Evolutionary conservation across 164 flowering plant genomes (phyloP), one percentile per base, ranked within the genome.

Genomic region (Vitis labrusca): DNA sequence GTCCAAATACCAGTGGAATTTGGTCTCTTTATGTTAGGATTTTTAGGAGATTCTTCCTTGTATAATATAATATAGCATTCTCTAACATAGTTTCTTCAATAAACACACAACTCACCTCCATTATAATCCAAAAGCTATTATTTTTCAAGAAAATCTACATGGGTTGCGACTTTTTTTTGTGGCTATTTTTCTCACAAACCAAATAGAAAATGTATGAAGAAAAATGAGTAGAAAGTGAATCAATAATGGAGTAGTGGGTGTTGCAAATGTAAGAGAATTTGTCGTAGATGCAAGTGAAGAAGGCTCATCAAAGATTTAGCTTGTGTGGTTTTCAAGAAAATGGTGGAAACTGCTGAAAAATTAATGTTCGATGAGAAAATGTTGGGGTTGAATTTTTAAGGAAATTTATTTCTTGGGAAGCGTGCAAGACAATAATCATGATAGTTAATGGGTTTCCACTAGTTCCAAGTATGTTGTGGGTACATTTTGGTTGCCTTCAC

Each of bases 161-260:
- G 19, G 29, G 10, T 58, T 17, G 11, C 13, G 0, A 23, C 27
- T 23, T 23, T 23, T 2, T 23, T 23, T 0, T 23, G 27, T 23
- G 27, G 27, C 8, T 60, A 12, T 10, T 30, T 30, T 29, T 60
- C 50, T 51, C 51, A 50, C 37, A 16, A 60, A 55, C 49, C 30
- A 47, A 47, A 27, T 13, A 50, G 67, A 55, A 23, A 90, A 88
- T 57, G 93, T 79, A 59, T 89, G 91, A 48, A 89, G 89, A 68
- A 89, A 74, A 79, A 92, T 79, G 64, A 91, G 85, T 51, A 88
- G 85, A 10, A 85, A 85, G 56, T 83, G 82, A 75, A 90, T 77
- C 84, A 19, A 86, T 81, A 19, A 91, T 78, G 73, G 92, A 10
- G 15, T 57, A 55, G 17, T n/a, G 23, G 59, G 59, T n/a, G 59